Base-by-base conservation (phyloP, 139 green algal species). In the Penium margaritaceum region DNA sequence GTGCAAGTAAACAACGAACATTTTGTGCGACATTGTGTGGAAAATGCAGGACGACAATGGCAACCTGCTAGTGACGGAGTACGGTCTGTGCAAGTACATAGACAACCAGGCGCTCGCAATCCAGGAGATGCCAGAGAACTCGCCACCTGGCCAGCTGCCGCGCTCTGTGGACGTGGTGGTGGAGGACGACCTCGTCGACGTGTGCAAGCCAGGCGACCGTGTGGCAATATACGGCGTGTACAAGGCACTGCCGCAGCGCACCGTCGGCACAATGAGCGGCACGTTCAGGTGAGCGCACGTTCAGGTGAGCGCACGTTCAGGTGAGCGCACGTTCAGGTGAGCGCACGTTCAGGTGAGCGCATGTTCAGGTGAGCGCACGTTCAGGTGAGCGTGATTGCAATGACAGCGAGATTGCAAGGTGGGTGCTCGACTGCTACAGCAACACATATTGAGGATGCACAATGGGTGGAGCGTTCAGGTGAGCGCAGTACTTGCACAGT, bases 111-210 rank as follows among this genome's bases (percentile, higher is more conserved):
- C 85, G 0, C 46, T 96, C 12, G 87, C 85, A 29, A 81, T 98
- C 6, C 94, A 98, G 84, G 94, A 98, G 87, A 91, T 97, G 70
- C 94, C 94, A 12, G 94, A 99, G 84, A 96, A 90, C 1, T 85
- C 94, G 2, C 94, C 94, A 1, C 84, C 92, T 17, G 94, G 94
- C 2, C 41, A 51, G 41, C 41, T 51, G 41, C 41, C 41, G 41
- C 41, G 41, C 41, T 88, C 80, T 3, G 75, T 89, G 15, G 90
- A 96, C 72, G 81, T 96, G 14, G 77, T 89, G 39, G 17, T 89
- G 15, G 87, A 91, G 46, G 84, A 88, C 30, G 86, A 91, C 60
- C 70, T 91, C 35, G 85, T 91, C 5, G 92, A 97, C 68, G 55
- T 62, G 27, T 91, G 86, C 75, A 98, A 99, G 88, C 94, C 94